These are phyloP conservation scores for Auricularia auricula-judae DNA, from an alignment of 768 basidiomycete genomes.

Conservation along the genomic window DNA sequence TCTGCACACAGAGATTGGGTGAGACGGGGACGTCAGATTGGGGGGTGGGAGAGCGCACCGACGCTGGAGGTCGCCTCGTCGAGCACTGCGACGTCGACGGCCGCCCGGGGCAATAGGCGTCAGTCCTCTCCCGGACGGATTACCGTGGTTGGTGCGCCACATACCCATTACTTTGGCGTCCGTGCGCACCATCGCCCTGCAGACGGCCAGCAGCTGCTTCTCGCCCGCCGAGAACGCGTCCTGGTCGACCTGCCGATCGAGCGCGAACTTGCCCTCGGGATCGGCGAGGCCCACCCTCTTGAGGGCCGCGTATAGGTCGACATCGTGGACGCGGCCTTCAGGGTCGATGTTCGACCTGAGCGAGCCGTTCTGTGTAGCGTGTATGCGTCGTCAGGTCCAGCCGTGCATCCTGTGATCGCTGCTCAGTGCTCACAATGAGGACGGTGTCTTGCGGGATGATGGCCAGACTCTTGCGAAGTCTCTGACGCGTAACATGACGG, in stretches of 20 bases:
- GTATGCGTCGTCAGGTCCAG: conserved; percentile 4
- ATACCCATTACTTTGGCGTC: conserved; percentile 46
- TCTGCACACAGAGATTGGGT: conserved; percentile 25
- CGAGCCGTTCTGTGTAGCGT: background rate
- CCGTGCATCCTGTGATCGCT: conserved; percentile 2
- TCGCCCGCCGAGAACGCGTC: conserved; percentile 63
- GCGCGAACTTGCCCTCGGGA: conserved; percentile 53
- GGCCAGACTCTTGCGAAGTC: conserved; percentile 41
- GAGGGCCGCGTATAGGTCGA: conserved; percentile 52
- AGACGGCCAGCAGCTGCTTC: conserved; percentile 51
- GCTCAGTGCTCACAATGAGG: conserved; percentile 28
- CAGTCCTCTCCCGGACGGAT: background rate
- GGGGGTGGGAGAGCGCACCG: conserved; percentile 21
- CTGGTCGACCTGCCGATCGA: conserved; percentile 48
- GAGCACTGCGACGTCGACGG: conserved; percentile 10
- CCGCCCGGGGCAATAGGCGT: background rate
- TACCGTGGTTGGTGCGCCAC: conserved; percentile 20
- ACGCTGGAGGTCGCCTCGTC: conserved; percentile 56
- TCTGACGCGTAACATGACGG: conserved; percentile 40
- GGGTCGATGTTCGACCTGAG: background rate
- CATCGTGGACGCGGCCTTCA: conserved; percentile 28
- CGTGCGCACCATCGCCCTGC: conserved; percentile 45
- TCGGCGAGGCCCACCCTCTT: conserved; percentile 32
- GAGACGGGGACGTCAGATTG: conserved; percentile 6
- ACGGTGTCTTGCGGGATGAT: conserved; percentile 59